Percentiles rank a stretch among this genome's conserved stretches.
phyloP scores from a whole-genome alignment of 2,329 filamentous ascomycete species.

The Stemphylium vesicarium region DNA sequence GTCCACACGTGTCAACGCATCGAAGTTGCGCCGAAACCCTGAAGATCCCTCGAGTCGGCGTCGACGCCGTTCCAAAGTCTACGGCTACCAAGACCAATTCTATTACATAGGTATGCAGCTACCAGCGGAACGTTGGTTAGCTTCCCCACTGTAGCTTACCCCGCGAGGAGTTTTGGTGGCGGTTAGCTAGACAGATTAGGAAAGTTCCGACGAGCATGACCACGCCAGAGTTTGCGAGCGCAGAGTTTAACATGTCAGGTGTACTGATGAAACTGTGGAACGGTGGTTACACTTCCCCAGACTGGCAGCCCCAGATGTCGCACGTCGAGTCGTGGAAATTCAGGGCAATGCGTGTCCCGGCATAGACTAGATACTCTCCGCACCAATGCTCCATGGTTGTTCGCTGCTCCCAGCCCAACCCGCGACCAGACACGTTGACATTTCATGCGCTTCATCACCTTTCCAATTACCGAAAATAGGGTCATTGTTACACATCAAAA shows the following conservation, averaged over 20 bases:
- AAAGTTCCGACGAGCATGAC: slow-evolving; percentile 5
- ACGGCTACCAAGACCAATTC: slow-evolving; percentile 3
- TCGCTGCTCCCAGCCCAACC: slow-evolving; percentile 1
- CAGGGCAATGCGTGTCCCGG: neutral
- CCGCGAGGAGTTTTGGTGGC: slow-evolving; percentile 1
- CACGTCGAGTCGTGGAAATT: neutral
- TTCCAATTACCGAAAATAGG: neutral
- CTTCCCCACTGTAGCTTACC: slow-evolving; percentile 13
- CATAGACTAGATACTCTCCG: slow-evolving; percentile 1
- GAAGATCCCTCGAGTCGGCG: slow-evolving; percentile 5
- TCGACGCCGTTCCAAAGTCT: neutral
- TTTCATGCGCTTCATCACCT: neutral
- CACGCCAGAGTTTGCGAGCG: slow-evolving; percentile 9
- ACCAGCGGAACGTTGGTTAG: slow-evolving; percentile 13
- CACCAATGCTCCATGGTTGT: slow-evolving; percentile 8
- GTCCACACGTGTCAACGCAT: slow-evolving; percentile 8
- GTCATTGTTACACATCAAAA: slow-evolving; percentile 1
- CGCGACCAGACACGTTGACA: neutral
- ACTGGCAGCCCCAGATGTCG: slow-evolving; percentile 10
- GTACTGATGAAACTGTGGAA: slow-evolving; percentile 5
- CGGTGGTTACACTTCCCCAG: slow-evolving; percentile 12
- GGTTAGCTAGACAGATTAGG: slow-evolving; percentile 11
- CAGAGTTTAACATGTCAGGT: slow-evolving; percentile 10
- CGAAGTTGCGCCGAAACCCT: slow-evolving; percentile 1
- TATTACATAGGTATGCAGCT: neutral